phyloP scores from a whole-genome alignment of 306 rosid species.

The Chamaecrista fasciculata region DNA sequence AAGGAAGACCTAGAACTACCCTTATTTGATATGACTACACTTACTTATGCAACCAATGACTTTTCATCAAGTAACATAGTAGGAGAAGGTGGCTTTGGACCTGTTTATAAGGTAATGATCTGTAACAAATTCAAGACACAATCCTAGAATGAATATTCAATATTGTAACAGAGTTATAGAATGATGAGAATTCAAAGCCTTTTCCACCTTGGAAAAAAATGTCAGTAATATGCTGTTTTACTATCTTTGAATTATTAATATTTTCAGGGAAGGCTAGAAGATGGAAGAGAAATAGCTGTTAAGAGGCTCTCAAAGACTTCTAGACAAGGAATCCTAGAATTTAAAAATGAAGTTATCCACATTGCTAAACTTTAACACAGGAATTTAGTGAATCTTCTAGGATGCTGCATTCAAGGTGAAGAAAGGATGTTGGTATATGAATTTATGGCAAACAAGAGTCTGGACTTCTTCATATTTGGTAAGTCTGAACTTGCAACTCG shows the following conservation, averaged over 20 bases:
- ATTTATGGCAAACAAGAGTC: slow-evolving; percentile 48
- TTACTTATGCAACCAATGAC: slow-evolving; percentile 34
- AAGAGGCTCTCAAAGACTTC: slow-evolving; percentile 51
- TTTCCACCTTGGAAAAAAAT: not conserved
- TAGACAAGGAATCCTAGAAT: slow-evolving; percentile 45
- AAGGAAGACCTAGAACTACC: slow-evolving; percentile 41
- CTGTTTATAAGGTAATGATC: slow-evolving; percentile 34
- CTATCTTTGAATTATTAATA: not conserved
- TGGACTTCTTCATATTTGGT: slow-evolving; percentile 48
- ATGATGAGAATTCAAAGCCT: not conserved
- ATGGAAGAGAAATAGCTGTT: slow-evolving; percentile 51
- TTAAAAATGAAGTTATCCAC: slow-evolving; percentile 47
- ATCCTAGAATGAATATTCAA: not conserved
- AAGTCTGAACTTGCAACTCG: not conserved
- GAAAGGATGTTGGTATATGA: slow-evolving; percentile 47
- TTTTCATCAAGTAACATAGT: slow-evolving; percentile 29
- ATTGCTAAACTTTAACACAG: slow-evolving; percentile 57
- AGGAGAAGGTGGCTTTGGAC: slow-evolving; percentile 40
- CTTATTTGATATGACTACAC: slow-evolving; percentile 33
- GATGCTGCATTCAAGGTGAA: slow-evolving; percentile 47
- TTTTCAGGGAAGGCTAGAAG: slow-evolving; percentile 41
- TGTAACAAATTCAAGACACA: not conserved
- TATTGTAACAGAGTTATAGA: not conserved
- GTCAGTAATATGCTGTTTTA: not conserved
- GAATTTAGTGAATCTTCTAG: slow-evolving; percentile 49